These are phyloP conservation scores for Aureobasidium leucospermi DNA, from an alignment of 2,329 filamentous ascomycete species.

Conservation along the genomic window DNA sequence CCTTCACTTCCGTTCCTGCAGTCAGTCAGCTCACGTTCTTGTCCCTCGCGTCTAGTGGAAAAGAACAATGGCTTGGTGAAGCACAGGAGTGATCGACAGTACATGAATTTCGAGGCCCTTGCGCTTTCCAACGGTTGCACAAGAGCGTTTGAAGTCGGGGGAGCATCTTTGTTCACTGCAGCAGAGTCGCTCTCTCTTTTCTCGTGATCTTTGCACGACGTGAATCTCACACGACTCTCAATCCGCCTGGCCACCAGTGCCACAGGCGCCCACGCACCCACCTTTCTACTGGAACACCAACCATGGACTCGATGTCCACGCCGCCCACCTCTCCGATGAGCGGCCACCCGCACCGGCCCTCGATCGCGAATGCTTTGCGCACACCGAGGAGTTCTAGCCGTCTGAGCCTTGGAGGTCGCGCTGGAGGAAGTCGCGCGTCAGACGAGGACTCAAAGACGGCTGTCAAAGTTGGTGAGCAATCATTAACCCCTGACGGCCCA, in stretches of 20 bases:
- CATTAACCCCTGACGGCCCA: slow-evolving; percentile 9
- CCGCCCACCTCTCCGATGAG: slow-evolving; percentile 21
- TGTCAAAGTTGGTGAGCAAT: slow-evolving; percentile 85
- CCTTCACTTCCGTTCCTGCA: neutral
- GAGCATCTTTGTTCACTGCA: neutral
- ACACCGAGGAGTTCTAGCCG: slow-evolving; percentile 59
- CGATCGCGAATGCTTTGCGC: neutral
- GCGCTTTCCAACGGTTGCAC: neutral
- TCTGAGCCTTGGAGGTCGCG: slow-evolving; percentile 73
- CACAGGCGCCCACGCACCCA: neutral
- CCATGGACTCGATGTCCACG: slow-evolving; percentile 39
- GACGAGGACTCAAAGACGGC: slow-evolving; percentile 87
- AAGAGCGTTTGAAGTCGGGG: neutral
- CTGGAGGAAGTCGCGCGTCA: slow-evolving; percentile 70
- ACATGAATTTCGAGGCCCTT: slow-evolving; percentile 2
- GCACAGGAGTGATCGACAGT: neutral
- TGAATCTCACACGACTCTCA: neutral
- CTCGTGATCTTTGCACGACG: slow-evolving; percentile 6
- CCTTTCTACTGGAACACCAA: neutral
- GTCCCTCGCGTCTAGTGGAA: neutral
- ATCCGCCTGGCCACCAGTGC: slow-evolving; percentile 10
- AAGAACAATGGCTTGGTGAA: neutral
- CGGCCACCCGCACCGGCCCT: slow-evolving; percentile 8
- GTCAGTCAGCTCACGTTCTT: neutral
- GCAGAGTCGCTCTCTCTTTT: neutral